Base-by-base conservation (phyloP, 495 filamentous ascomycete species). In the Hypoxylon lienhwacheense region DNA sequence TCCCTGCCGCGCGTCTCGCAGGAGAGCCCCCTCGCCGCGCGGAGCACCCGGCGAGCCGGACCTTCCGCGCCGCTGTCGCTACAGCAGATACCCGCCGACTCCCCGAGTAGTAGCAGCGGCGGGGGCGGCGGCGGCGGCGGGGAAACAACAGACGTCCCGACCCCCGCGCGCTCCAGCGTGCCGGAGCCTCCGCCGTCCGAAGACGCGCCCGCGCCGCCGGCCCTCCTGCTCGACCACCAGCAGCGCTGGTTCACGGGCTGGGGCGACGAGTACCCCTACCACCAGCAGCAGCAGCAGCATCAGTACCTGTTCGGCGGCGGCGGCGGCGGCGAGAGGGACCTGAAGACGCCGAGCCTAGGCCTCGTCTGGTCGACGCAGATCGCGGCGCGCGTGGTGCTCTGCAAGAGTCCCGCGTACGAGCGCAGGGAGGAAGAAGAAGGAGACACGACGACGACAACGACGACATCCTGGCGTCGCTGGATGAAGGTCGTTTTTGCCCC, bases 181-280 rank as follows among this genome's bases (percentile, higher is more conserved):
- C 59, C 70, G 7, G 43, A 54, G 34, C 66, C 65, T 12, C 49
- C 51, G 4, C 49, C 59, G 41, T 12, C 37, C 11, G 57, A 66
- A 5, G 53, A 61, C 22, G 24, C 61, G 20, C 36, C 53, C 12
- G 65, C 65, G 55, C 81, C 41, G 69, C 78, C 65, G 64, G 81
- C 67, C 10, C 75, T 95, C 25, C 78, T 77, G n/a, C 79, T 97
- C 11, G 81, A 90, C 52, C 89, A 95, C 67, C 93, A 98, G 68
- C 87, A 95, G 63, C 82, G 85, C 5, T 98, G 88, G 79, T 96
- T 96, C 69, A 92, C 88, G 2, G 93, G 93, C 28, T 98, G 93
- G 91, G 90, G 90, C 16, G 86, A 91, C 65, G 50, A 21, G 34
- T 32, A 54, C 33, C 50, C 50, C 8, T 54, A 54, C 22, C 5